Evolutionary conservation across 768 basidiomycete genomes (phyloP), one percentile per base, ranked within the genome.

Genomic region (Boletus huronensis): DNA sequence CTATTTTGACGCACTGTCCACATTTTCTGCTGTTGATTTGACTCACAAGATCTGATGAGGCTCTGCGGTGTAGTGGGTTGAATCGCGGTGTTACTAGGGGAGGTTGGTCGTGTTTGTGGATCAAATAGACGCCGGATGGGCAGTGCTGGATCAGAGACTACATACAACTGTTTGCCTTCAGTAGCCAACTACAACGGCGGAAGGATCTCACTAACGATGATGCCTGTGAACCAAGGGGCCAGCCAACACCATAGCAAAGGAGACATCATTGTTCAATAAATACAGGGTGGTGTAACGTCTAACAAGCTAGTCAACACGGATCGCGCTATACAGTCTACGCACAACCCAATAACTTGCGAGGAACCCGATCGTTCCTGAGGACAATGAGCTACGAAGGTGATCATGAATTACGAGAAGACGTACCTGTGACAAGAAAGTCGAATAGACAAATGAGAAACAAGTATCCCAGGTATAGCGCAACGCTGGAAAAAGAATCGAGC

Each of bases 321-420:
- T 90, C 29, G 89, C 83, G 53, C 79, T 80, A 68, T 98, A 98
- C 53, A 98, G 71, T 70, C 77, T 82, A 56, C 88, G 79, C 39
- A 97, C 82, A n/a, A 90, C 91, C 86, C 90, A 95, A 62, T 93
- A 95, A 5, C 88, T 83, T 21, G 93, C 88, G 38, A 94, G 76
- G 77, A 94, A 97, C 10, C 94, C 94, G 60, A 97, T 92, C 11
- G 91, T 88, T 36, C 92, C 91, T 86, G 64, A 38, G n/a, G n/a
- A 52, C 45, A 32, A 42, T 49, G 46, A 56, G 57, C 29, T 39
- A 23, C 23, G 50, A 17, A 45, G 35, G 1, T 7, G 14, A 21
- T 19, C 9, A 32, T n/a, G 29, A 52, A 17, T 17, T 42, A 39
- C 44, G 23, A 56, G 50, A 40, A 34, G 36, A 53, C 48, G 63